These are phyloP conservation scores for Boletellus ananiceps DNA, from an alignment of 768 basidiomycete genomes.

Conservation along the genomic window DNA sequence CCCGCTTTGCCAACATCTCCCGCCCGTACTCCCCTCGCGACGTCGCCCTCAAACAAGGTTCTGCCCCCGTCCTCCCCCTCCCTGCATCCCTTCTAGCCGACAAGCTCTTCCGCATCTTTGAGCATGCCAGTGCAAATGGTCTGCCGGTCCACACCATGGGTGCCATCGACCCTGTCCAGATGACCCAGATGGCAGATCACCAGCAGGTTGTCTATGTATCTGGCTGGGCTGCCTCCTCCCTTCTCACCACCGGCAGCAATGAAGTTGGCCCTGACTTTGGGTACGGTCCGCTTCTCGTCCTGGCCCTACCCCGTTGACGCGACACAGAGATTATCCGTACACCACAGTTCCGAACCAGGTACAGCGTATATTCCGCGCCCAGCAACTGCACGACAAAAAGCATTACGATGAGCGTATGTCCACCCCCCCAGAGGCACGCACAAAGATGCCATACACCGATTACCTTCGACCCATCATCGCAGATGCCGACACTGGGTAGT, in stretches of 20 bases:
- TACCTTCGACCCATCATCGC: constrained; percentile 92
- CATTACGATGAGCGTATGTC: constrained; percentile 84
- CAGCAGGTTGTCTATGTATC: constrained; percentile 90
- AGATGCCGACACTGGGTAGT: constrained; percentile 90
- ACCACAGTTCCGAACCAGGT: constrained; percentile 97
- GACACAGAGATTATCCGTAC: constrained; percentile 82
- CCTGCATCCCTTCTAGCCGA: constrained; percentile 76
- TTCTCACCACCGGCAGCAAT: constrained; percentile 85
- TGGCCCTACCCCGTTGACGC: background rate
- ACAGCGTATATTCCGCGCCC: constrained; percentile 85
- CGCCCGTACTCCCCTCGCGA: constrained; percentile 77
- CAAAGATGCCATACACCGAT: constrained; percentile 74
- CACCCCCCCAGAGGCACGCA: constrained; percentile 56
- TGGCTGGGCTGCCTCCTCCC: constrained; percentile 85
- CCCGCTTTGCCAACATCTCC: constrained; percentile 69
- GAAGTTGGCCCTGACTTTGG: constrained; percentile 92
- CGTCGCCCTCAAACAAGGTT: constrained; percentile 88
- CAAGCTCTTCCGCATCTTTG: constrained; percentile 73
- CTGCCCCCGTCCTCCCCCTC: constrained; percentile 70
- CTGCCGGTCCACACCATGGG: constrained; percentile 88
- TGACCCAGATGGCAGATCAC: constrained; percentile 89
- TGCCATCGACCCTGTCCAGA: constrained; percentile 89
- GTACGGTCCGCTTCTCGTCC: constrained; percentile 31
- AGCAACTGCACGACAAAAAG: constrained; percentile 89
- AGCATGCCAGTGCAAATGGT: constrained; percentile 54